Evolutionary conservation across 73 alveolate species (phyloP).

Genomic region (Paramecium sonneborni): DNA sequence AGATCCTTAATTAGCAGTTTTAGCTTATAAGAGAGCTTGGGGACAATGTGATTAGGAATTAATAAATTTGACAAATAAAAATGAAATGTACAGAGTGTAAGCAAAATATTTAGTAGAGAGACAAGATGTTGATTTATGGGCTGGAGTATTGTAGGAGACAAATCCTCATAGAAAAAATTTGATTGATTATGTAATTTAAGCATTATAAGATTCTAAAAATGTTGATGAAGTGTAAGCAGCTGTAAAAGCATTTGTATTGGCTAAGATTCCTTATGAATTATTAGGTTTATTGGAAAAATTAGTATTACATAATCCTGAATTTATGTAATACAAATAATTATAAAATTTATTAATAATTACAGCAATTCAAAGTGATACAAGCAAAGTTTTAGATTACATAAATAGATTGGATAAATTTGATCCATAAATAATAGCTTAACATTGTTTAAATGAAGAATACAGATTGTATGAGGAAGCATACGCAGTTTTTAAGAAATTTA

Average conservation of each 20-base stretch:
- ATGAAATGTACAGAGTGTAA: conserved; percentile 98
- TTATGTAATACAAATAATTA: conserved; percentile 94
- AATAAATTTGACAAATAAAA: conserved; percentile 97
- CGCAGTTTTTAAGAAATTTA: conserved; percentile 86
- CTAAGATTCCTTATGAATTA: conserved; percentile 98
- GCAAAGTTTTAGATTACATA: conserved; percentile 98
- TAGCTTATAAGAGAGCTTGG: conserved; percentile 99
- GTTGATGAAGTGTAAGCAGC: conserved; percentile 98
- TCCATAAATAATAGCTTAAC: conserved; percentile 97
- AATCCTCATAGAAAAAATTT: conserved; percentile 97
- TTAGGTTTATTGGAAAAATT: conserved; percentile 99
- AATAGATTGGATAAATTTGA: conserved; percentile 99
- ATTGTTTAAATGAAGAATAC: conserved; percentile 86
- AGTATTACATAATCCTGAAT: conserved; percentile 98
- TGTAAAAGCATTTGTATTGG: conserved; percentile 98
- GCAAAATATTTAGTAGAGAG: conserved; percentile 99
- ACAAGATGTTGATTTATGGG: conserved; percentile 98
- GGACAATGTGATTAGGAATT: conserved; percentile 99
- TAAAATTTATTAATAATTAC: conserved; percentile 97
- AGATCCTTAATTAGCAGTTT: conserved; percentile 96
- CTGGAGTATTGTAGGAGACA: conserved; percentile 91
- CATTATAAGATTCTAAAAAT: conserved; percentile 97
- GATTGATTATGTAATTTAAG: conserved; percentile 98
- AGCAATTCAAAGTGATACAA: conserved; percentile 96
- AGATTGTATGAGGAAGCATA: conserved; percentile 95